phyloP scores from a whole-genome alignment of 176 grass and related monocot species.

The Musa itinerans region DNA sequence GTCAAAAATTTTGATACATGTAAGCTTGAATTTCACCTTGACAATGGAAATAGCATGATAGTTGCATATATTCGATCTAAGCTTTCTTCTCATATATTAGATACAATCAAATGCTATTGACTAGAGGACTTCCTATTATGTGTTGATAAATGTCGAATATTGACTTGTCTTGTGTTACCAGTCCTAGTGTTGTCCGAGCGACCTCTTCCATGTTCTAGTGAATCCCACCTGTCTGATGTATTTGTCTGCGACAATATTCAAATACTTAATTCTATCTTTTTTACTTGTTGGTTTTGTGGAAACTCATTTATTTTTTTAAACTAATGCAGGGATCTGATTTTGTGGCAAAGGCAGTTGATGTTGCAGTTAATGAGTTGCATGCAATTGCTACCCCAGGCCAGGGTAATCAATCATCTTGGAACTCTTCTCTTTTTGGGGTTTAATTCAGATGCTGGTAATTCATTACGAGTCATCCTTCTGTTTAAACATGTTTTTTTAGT shows the following conservation, averaged over 20 bases:
- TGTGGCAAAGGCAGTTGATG: constrained; percentile 56
- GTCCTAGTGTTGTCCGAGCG: neutral
- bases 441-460: neutral
- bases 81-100: too few relatives aligned
- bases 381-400: constrained; percentile 76
- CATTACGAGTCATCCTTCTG: neutral
- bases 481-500: constrained; percentile 32
- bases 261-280: neutral
- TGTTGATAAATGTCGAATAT: too few relatives aligned
- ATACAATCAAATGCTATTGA: too few relatives aligned
- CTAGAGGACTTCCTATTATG: too few relatives aligned
- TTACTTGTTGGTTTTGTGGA: constrained; percentile 16
- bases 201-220: neutral
- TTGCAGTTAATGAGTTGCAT: constrained; percentile 52
- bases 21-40: too few relatives aligned
- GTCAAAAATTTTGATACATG: too few relatives aligned
- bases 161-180: neutral
- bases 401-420: constrained; percentile 33
- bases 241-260: neutral
- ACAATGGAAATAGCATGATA: too few relatives aligned
- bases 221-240: neutral
- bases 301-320: constrained; percentile 5
- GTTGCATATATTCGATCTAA: too few relatives aligned
- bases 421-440: neutral
- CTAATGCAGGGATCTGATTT: constrained; percentile 49